Conservation (phyloP, 805 yeast genomes). For the Komagataella pastoris region DNA sequence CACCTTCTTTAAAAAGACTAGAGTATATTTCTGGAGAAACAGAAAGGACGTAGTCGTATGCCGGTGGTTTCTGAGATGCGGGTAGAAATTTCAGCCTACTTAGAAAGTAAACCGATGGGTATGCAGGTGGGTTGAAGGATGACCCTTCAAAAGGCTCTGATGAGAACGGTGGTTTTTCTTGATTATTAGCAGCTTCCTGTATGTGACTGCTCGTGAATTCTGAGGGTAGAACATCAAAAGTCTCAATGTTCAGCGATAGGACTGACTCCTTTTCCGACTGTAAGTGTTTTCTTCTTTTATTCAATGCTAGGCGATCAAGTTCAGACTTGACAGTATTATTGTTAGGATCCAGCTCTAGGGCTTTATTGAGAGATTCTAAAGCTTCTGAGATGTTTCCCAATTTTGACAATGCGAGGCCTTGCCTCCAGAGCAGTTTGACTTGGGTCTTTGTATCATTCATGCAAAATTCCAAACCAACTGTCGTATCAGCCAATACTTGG, state of each 20-base stretch:
- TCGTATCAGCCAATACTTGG: constrained; percentile 35
- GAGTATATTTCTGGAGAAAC: constrained; percentile 14
- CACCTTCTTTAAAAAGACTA: constrained; percentile 24
- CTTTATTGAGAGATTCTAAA: constrained; percentile 18
- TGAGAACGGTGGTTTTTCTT: not conserved
- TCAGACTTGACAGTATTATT: constrained; percentile 26
- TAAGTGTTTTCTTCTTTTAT: constrained; percentile 1
- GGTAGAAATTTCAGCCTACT: constrained; percentile 15
- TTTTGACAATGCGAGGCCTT: constrained; percentile 25
- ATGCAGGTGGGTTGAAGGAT: not conserved
- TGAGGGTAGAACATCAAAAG: not conserved
- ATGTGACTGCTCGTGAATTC: not conserved
- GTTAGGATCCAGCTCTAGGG: constrained; percentile 25
- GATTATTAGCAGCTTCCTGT: not conserved
- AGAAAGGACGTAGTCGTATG: constrained; percentile 23
- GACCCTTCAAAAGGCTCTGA: not conserved
- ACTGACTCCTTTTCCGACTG: not conserved
- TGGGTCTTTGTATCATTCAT: constrained; percentile 15
- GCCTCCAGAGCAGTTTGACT: constrained; percentile 39
- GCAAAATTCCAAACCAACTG: constrained; percentile 26
- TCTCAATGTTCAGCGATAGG: not conserved
- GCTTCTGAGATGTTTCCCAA: constrained; percentile 15
- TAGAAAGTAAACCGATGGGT: not conserved
- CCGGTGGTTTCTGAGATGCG: constrained; percentile 12
- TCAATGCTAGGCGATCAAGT: constrained; percentile 9